Percentiles rank a stretch among this genome's conserved stretches.
These are phyloP conservation scores for Triticum timopheevii DNA, from an alignment of 176 grass and related monocot genomes.

Conservation along the genomic window DNA sequence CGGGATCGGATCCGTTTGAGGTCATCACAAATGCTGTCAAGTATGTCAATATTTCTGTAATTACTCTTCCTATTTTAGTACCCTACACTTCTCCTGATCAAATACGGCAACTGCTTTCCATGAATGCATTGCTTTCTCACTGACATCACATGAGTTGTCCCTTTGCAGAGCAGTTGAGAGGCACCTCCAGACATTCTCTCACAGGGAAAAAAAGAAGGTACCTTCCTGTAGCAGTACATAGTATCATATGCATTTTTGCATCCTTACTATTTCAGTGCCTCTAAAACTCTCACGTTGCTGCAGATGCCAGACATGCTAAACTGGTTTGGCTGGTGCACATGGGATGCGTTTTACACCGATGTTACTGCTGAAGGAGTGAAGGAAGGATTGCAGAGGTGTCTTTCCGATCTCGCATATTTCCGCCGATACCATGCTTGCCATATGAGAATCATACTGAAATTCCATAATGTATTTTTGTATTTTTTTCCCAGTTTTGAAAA, in stretches of 20 bases:
- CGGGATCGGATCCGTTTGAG: constrained; percentile 70
- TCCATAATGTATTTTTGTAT: neutral
- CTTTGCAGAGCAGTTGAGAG: constrained; percentile 66
- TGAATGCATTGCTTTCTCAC: constrained; percentile 19
- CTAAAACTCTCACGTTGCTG: constrained; percentile 25
- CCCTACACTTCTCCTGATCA: neutral
- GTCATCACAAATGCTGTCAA: constrained; percentile 74
- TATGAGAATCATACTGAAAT: neutral
- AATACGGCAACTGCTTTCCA: neutral
- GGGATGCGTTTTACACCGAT: constrained; percentile 89
- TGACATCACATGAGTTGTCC: constrained; percentile 21
- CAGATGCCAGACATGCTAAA: constrained; percentile 81
- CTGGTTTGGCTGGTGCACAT: constrained; percentile 98
- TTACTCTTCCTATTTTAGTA: constrained; percentile 8
- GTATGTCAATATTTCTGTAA: constrained; percentile 38
- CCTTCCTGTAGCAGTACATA: constrained; percentile 6
- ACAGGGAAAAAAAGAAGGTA: constrained; percentile 79
- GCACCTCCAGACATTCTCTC: constrained; percentile 73
- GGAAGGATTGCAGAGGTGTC: constrained; percentile 70
- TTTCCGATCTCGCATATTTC: neutral
- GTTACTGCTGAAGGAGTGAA: constrained; percentile 67
- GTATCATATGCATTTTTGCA: constrained; percentile 5
- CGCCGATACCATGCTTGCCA: neutral
- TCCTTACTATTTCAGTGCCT: constrained; percentile 13
- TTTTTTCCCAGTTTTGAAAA: constrained; percentile 47